phyloP scores from a whole-genome alignment of 371 early-diverging fungal species.

The Mortierella sp. region DNA sequence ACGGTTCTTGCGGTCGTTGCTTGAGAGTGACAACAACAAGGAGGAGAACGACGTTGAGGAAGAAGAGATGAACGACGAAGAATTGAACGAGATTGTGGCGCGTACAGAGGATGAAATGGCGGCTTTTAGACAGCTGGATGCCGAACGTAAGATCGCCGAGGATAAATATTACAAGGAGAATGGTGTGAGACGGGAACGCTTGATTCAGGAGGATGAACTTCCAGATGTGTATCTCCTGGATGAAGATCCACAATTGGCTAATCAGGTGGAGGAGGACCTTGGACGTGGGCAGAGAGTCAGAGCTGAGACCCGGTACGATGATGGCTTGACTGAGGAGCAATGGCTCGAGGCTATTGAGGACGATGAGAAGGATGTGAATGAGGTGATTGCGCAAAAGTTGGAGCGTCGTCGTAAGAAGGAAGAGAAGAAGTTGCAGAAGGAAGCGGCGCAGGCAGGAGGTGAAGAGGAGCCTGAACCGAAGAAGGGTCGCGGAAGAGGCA shows the following conservation, averaged over 20 bases:
- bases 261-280: constrained; percentile 64
- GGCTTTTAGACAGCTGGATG: constrained; percentile 79
- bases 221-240: constrained; percentile 85
- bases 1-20: constrained; percentile 83
- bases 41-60: constrained; percentile 80
- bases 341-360: constrained; percentile 81
- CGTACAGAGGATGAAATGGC: constrained; percentile 80
- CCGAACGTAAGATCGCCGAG: constrained; percentile 66
- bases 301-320: constrained; percentile 85
- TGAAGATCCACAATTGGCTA: constrained; percentile 54
- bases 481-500: constrained; percentile 34
- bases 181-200: constrained; percentile 72
- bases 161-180: constrained; percentile 18
- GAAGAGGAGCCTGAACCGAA: constrained; percentile 38
- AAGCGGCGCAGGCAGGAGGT: constrained; percentile 16
- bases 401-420: constrained; percentile 58
- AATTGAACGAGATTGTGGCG: constrained; percentile 87
- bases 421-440: constrained; percentile 31
- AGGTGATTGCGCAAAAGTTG: constrained; percentile 66
- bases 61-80: constrained; percentile 84
- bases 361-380: constrained; percentile 71
- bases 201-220: constrained; percentile 88
- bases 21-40: constrained; percentile 77
- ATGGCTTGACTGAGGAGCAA: constrained; percentile 95
- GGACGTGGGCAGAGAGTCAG: constrained; percentile 80